Conservation (phyloP, 306 rosid species). For the Cucumis melo region DNA sequence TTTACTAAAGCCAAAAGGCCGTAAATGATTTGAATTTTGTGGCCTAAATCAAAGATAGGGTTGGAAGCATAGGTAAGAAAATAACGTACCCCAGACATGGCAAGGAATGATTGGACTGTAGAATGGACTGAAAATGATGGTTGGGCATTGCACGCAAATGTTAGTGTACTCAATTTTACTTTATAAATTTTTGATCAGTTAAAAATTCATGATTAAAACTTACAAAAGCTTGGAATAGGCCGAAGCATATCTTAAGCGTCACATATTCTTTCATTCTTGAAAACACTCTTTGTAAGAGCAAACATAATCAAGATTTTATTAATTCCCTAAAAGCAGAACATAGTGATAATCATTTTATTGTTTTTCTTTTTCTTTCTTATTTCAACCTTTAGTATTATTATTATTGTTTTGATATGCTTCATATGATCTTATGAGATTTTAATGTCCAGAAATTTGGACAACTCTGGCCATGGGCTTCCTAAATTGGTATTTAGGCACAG, state of each 20-base stretch:
- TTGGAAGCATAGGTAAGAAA: too few relatives aligned
- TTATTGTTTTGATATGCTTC: neutral
- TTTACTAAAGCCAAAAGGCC: too few relatives aligned
- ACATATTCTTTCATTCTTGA: neutral
- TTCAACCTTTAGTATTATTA: neutral
- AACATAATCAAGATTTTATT: neutral
- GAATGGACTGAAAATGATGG: too few relatives aligned
- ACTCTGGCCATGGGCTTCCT: neutral
- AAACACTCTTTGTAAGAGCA: neutral
- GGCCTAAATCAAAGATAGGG: too few relatives aligned
- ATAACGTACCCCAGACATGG: too few relatives aligned
- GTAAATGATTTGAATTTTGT: too few relatives aligned
- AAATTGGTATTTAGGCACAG: slow-evolving; percentile 19
- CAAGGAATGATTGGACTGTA: too few relatives aligned
- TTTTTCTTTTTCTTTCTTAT: neutral
- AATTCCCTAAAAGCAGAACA: too few relatives aligned
- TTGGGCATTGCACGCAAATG: too few relatives aligned
- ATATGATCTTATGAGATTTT: neutral
- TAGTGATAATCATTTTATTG: too few relatives aligned
- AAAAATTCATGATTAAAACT: neutral
- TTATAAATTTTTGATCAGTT: neutral
- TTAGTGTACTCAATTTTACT: too few relatives aligned
- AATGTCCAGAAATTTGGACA: slow-evolving; percentile 13
- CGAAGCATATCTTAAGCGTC: neutral
- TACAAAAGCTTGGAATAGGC: neutral